A percentile compares a stretch with the other conserved stretches of the same genome.
Conservation (phyloP, 179 eudicot species). For the Camellia oleifera region DNA sequence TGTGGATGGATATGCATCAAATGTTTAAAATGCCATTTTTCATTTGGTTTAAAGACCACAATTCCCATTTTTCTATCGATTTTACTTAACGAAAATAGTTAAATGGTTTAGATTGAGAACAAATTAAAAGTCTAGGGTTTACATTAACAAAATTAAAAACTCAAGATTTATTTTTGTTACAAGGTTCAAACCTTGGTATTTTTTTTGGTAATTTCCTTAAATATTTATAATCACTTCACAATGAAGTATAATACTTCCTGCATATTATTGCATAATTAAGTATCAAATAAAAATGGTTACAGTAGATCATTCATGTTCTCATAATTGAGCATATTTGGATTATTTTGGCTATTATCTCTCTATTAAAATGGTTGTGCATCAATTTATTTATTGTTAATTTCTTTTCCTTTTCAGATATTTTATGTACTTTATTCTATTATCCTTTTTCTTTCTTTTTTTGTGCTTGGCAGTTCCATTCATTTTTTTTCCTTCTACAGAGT, state of each 20-base stretch:
- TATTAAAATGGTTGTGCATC: neutral
- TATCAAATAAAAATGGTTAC: neutral
- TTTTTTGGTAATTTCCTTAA: too few relatives aligned
- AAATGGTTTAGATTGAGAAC: too few relatives aligned
- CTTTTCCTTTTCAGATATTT: neutral
- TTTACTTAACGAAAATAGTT: too few relatives aligned
- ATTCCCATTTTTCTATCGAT: too few relatives aligned
- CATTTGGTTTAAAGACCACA: too few relatives aligned
- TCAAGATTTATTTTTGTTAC: too few relatives aligned
- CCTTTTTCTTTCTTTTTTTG: neutral
- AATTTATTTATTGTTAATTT: neutral
- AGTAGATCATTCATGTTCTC: neutral
- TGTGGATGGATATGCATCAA: too few relatives aligned
- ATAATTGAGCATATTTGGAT: neutral
- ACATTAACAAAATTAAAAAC: too few relatives aligned
- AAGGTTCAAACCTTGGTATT: too few relatives aligned
- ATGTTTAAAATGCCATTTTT: too few relatives aligned
- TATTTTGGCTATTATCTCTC: neutral
- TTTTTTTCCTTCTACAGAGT: slow-evolving; percentile 36
- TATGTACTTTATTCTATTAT: neutral
- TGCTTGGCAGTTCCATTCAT: slow-evolving; percentile 1
- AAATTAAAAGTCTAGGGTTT: too few relatives aligned
- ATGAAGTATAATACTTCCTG: neutral
- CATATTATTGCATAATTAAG: neutral
- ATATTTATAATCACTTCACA: too few relatives aligned